These are phyloP conservation scores for Solanum paucissectum DNA, from an alignment of 257 asterid species.

Conservation along the genomic window DNA sequence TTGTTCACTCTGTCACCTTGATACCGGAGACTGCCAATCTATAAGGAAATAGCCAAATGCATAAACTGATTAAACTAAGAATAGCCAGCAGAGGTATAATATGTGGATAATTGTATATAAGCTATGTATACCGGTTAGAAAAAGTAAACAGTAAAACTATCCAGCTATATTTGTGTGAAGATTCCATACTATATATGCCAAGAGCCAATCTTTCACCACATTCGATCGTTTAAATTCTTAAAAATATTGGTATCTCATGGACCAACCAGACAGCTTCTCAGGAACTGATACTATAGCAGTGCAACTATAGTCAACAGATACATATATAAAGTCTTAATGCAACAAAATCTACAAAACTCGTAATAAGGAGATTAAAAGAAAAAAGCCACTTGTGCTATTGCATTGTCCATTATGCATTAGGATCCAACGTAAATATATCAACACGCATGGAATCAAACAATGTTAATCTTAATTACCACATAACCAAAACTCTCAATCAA, in stretches of 20 bases:
- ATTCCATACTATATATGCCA: neutral
- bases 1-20: neutral
- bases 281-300: neutral
- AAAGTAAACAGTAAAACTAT: neutral
- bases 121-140: neutral
- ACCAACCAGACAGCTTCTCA: neutral
- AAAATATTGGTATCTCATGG: neutral
- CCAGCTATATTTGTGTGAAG: neutral
- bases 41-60: neutral
- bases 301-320: neutral
- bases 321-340: neutral
- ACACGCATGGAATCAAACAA: neutral
- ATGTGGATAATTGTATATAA: neutral
- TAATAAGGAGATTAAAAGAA: neutral
- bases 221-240: neutral
- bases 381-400: neutral
- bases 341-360: neutral
- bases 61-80: neutral
- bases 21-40: neutral
- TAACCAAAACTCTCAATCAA: neutral
- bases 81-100: neutral
- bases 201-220: neutral
- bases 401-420: neutral
- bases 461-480: neutral
- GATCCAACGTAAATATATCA: neutral